Base-by-base conservation (phyloP, 331 rosid species). In the Malus hybrid region DNA sequence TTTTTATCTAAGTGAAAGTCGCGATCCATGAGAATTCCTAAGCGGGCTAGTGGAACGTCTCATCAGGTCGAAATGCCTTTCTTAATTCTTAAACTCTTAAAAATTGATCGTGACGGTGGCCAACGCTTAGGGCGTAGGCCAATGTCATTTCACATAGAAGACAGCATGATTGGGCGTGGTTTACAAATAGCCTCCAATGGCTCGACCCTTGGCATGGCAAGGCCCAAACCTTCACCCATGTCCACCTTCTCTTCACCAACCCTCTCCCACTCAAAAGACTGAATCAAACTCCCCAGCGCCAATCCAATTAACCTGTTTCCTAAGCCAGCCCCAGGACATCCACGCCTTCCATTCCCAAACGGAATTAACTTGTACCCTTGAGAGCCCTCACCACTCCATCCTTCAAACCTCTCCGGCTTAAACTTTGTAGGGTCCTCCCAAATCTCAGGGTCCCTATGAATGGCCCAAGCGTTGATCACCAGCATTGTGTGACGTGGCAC, bases 271-370 rank as follows among this genome's bases (percentile, higher is more conserved):
- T 84, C 83, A 68, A 81, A 84, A 7, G 77, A 75, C 72, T 81
- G 90, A 61, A 86, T 64, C 7, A 86, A 52, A 4, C 77, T 69
- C 0, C 86, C 90, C 39, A 86, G 13, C 1, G 75, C 68, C 75
- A 81, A 61, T 14, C 81, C 87, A 33, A 86, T 6, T 26, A 81
- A n/a, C 20, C 72, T 61, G 73, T 73, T 30, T 1, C 84, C 86
- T 3, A 86, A 62, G 50, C 63, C 74, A 48, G 57, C 84, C 16
- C 87, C 84, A 1, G 87, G 86, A 65, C 87, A 81, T 5, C 75
- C 75, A 26, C 84, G 77, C 77, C 90, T 73, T 42, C 90, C 87
- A 1, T 58, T 70, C 29, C 87, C 90, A 70, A 83, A 86, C 10
- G 84, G 82, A 55, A 86, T 66, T 30, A 74, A 16, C 33, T 13